Evolutionary conservation across 768 basidiomycete species (phyloP), one percentile per base, ranked within the genome.

Genomic region (Cyclocybe aegerita): DNA sequence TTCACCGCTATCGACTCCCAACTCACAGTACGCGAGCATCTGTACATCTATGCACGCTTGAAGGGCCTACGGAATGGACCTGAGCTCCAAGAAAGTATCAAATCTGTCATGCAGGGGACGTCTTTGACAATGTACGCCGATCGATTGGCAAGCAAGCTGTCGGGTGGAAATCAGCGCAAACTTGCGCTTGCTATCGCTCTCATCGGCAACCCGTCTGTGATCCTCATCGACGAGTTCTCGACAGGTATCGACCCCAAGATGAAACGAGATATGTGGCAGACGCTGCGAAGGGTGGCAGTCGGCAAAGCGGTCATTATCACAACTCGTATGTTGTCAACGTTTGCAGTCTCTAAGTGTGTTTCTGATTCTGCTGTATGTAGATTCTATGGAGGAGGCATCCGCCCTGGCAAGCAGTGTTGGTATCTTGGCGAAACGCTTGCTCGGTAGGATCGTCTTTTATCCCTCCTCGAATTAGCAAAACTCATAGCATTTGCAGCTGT

Each of bases 301-400:
- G 86, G 83, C 11, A 89, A 90, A 60, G 84, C 85, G 3, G 78
- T 88, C 7, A 72, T 88, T 32, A 82, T 89, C 46, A 88, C 86
- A 1, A 88, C 86, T 1, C 85, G 85, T 85, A 49, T 48, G 81
- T 73, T 4, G 40, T 17, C 15, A 29, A 37, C 41, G 8, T 23
- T 36, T 11, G 17, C 30, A 6, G 33, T n/a, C 1, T 44, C 31
- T 44, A 14, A 5, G 16, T 43, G 43, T 23, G 29, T 36, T n/a
- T 14, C 11, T 43, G 9, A 48, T 16, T 30, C 31, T 43, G 29
- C 42, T 40, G 12, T 8, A 11, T 53, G 2, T 46, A 83, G 87
- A 90, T 64, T 88, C 86, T 0, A 90, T 90, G 88, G 89, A 90
- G 66, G 89, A 92, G 65, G 88, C 87, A 1, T 86, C 87, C 11